phyloP scores from a whole-genome alignment of 2,329 filamentous ascomycete genomes.

The Verticillium tricorpus region DNA sequence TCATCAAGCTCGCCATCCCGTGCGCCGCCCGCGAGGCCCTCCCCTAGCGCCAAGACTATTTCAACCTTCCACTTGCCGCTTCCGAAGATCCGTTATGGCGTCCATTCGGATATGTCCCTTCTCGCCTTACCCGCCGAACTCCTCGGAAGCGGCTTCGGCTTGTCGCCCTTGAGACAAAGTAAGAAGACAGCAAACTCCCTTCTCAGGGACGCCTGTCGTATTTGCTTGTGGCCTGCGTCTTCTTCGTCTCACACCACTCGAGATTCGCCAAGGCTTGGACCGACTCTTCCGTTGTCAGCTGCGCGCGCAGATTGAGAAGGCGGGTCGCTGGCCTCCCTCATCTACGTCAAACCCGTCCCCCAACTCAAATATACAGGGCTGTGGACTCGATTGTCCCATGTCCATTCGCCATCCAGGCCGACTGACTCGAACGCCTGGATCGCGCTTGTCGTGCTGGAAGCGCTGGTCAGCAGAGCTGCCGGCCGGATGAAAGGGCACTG shows the following conservation, averaged over 20 bases:
- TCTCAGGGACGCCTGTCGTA: neutral
- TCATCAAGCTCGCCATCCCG: neutral
- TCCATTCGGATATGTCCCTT: neutral
- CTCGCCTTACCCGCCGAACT: neutral
- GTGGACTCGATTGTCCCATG: neutral
- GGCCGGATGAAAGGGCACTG: neutral
- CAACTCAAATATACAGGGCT: neutral
- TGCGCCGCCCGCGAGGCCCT: neutral
- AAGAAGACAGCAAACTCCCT: neutral
- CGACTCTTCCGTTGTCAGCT: neutral
- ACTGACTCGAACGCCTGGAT: neutral
- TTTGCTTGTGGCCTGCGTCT: too few relatives aligned
- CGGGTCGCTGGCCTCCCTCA: neutral
- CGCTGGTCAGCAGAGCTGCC: neutral
- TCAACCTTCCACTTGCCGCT: neutral
- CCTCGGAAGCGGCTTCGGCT: neutral
- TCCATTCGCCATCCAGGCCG: neutral
- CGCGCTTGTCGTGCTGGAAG: neutral
- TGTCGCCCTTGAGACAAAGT: neutral
- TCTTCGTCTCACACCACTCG: too few relatives aligned
- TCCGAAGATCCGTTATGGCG: neutral
- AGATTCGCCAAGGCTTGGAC: neutral
- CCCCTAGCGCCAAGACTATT: neutral
- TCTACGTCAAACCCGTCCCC: neutral
- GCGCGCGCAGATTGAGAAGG: neutral